Base-by-base conservation (phyloP, 2,329 filamentous ascomycete species). In the Sarocladiaceae sp. region DNA sequence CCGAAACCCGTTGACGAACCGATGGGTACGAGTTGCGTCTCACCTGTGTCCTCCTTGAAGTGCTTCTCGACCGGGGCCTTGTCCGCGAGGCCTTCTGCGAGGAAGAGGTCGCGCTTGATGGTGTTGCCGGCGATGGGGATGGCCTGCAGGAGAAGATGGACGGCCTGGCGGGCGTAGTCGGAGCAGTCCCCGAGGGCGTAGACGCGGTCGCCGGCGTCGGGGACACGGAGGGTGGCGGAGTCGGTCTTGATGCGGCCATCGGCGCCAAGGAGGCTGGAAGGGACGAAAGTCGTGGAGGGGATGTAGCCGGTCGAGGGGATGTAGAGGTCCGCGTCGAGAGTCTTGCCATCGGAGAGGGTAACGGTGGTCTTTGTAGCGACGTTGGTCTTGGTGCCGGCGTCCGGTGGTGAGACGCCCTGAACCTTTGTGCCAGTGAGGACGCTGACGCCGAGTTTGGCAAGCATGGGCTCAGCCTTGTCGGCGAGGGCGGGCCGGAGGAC, bases 241-340 rank as follows among this genome's bases (percentile, higher is more conserved):
- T 70, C 75, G 0, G 75, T 57, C 48, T 59, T 58, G 43, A 73
- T 47, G 45, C 56, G 63, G 6, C 61, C 61, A 1, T 48, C 32
- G 20, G 47, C 44, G 31, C 66, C 65, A n/a, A 65, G 58, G 46
- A 73, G 54, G 1, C 50, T 44, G 6, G 56, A 48, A 47, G 72
- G 69, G 4, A 82, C 51, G 56, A 69, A 80, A 32, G 70, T 69
- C 4, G 73, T 70, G 58, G 81, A 82, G 34, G 77, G 72, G 16
- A 63, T 54, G 32, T 78, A 58, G 24, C 78, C 78, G 53, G 72
- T 69, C 3, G 76, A 76, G 5, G 76, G 69, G 19, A 82, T 61
- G 57, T 77, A 78, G n/a, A 76, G 48, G 52, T 82, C 77, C 2
- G 75, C 76, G 6, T 60, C 51, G 47, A 80, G 53, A 3, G 70